Conservation (phyloP, 2,329 filamentous ascomycete species). For the Ustulina deusta region DNA sequence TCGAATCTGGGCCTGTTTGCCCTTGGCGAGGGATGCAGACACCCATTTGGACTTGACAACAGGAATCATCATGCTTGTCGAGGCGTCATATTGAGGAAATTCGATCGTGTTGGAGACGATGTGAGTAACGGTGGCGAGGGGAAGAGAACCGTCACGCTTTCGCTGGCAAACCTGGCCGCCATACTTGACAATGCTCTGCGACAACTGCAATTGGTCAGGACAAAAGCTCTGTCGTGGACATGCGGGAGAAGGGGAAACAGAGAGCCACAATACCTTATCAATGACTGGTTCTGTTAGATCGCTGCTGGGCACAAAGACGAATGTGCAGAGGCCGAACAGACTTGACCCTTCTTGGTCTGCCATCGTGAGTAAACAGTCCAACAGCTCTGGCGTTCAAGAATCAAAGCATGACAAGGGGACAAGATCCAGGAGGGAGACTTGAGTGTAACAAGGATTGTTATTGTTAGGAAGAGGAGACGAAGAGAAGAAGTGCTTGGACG, state of each 20-base stretch:
- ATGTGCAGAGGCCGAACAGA: constrained; percentile 48
- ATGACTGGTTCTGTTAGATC: constrained; percentile 45
- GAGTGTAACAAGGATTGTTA: neutral
- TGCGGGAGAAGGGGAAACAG: neutral
- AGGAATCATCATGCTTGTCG: constrained; percentile 81
- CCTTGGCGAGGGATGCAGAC: constrained; percentile 73
- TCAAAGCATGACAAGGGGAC: constrained; percentile 33
- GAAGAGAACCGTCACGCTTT: constrained; percentile 61
- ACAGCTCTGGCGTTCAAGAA: neutral
- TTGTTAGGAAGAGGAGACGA: neutral
- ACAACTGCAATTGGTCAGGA: constrained; percentile 53
- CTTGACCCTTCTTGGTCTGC: constrained; percentile 43
- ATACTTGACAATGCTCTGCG: constrained; percentile 59
- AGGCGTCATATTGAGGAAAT: constrained; percentile 85
- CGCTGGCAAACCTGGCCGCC: constrained; percentile 63
- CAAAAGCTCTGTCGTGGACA: neutral
- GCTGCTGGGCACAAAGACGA: constrained; percentile 47
- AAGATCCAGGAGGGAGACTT: neutral
- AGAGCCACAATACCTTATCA: constrained; percentile 44
- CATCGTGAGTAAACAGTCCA: constrained; percentile 42
- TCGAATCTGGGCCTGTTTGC: constrained; percentile 80
- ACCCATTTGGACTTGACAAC: constrained; percentile 89
- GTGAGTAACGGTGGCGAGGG: constrained; percentile 64
- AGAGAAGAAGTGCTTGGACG: constrained; percentile 7
- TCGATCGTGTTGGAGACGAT: constrained; percentile 81